phyloP scores from a whole-genome alignment of 208 protist species.

The Sergeia podlipaevii region DNA sequence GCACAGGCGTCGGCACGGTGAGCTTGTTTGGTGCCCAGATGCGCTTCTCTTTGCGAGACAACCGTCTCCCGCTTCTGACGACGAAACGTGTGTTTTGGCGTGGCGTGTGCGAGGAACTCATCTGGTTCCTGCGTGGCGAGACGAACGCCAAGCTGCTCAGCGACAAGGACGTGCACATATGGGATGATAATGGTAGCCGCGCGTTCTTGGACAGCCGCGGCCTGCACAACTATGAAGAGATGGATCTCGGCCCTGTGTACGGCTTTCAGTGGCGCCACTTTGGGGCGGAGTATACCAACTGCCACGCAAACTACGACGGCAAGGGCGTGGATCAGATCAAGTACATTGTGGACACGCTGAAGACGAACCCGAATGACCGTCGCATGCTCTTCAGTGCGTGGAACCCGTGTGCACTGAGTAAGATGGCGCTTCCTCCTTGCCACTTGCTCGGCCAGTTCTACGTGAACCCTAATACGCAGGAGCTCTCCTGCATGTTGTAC shows the following conservation, averaged over 20 bases:
- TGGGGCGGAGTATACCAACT: slow-evolving; percentile 91
- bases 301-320: slow-evolving; percentile 88
- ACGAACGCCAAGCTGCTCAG: slow-evolving; percentile 93
- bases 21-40: slow-evolving; percentile 96
- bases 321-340: slow-evolving; percentile 97
- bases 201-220: slow-evolving; percentile 96
- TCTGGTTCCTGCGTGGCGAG: slow-evolving; percentile 97
- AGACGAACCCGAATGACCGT: slow-evolving; percentile 93
- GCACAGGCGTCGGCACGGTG: slow-evolving; percentile 96
- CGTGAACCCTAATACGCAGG: slow-evolving; percentile 80
- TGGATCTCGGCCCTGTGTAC: slow-evolving; percentile 98
- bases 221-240: slow-evolving; percentile 89
- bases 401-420: slow-evolving; percentile 93
- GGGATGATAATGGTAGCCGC: slow-evolving; percentile 97
- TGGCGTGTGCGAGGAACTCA: slow-evolving; percentile 96
- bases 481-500: slow-evolving; percentile 95
- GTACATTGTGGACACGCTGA: slow-evolving; percentile 88
- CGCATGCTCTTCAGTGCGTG: slow-evolving; percentile 97
- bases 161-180: slow-evolving; percentile 95
- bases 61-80: slow-evolving; percentile 95
- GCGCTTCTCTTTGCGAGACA: slow-evolving; percentile 95
- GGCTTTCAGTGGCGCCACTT: slow-evolving; percentile 99
- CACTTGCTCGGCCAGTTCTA: slow-evolving; percentile 98
- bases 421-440: slow-evolving; percentile 98
- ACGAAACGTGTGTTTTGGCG: slow-evolving; percentile 99